Percentiles rank a stretch among this genome's conserved stretches.
Evolutionary conservation across 1,284 basidiomycete species (phyloP).

Genomic region (Ustilago bromivora): DNA sequence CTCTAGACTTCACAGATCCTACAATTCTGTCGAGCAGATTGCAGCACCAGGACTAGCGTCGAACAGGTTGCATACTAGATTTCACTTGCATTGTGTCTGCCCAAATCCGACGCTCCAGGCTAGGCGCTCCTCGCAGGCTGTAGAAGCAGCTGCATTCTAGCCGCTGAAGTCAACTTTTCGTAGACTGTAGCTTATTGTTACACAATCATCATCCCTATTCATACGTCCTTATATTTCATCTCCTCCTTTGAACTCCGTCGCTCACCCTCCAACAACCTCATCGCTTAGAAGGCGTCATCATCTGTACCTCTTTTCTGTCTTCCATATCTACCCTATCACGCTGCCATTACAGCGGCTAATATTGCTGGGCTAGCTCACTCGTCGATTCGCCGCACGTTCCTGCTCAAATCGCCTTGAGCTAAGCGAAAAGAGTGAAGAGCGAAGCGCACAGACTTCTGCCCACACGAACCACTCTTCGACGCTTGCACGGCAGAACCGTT

Average conservation of each 20-base stretch:
- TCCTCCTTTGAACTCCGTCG: too few species aligned
- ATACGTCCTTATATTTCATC: too few species aligned
- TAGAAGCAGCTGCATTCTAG: too few species aligned
- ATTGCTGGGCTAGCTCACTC: not conserved
- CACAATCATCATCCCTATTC: too few species aligned
- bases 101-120: not conserved
- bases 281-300: too few species aligned
- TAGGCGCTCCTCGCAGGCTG: not conserved
- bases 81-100: not conserved
- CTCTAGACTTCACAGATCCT: not conserved
- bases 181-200: not conserved
- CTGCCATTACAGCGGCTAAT: not conserved
- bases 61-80: not conserved
- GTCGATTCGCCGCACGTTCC: not conserved
- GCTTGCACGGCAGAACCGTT: not conserved
- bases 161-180: not conserved
- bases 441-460: conserved; percentile 5
- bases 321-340: not conserved
- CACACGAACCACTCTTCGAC: not conserved
- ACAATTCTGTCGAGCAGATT: not conserved
- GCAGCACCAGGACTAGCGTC: not conserved
- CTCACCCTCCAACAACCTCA: too few species aligned
- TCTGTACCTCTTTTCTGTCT: not conserved
- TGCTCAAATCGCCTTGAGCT: not conserved
- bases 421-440: not conserved